Base-by-base conservation (phyloP, 805 yeast genomes). In the Saccharomyces eubayanus region DNA sequence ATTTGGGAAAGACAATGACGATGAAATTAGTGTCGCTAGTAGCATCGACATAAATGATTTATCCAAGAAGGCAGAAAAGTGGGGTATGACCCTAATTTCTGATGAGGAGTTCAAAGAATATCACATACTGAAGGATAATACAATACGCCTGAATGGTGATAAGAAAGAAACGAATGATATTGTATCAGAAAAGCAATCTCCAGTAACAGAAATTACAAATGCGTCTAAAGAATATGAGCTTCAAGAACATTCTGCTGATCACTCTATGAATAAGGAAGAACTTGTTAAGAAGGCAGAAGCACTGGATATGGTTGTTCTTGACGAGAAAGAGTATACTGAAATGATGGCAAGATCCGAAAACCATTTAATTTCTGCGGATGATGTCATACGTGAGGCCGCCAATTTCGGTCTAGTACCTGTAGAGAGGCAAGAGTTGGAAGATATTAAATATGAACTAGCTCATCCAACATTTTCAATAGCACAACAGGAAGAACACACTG, bases 401-500 rank as follows among this genome's bases (percentile, higher is more conserved):
- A 57, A 50, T 5, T 48, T 53, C 24, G 53, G 55, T 29, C 40
- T 62, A 16, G 54, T 67, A 28, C 62, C 74, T 21, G 63, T 78
- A 12, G 63, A 74, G 0, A 63, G 65, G 40, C 71, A 71, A 10
- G 72, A 74, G 36, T 62, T 66, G 45, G 66, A 68, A 11, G 64
- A 60, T 9, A 57, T 71, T 28, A 65, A 62, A 40, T 48, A 57
- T 2, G 68, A 67, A 53, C 65, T 50, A 56, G 65, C 56, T 50
- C 64, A 47, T 55, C 74, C 59, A 67, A 69, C 55, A 24, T 59
- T 47, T 51, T 60, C 58, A 2, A 56, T 54, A 31, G 65, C 60
- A 27, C 61, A 62, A 51, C 48, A 64, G 4, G 45, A 56, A 10
- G 55, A 59, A 21, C 57, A 56, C 28, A 78, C 79, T 4, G 63